Conservation (phyloP, 805 yeast species). For the Lipomyces sp. region DNA sequence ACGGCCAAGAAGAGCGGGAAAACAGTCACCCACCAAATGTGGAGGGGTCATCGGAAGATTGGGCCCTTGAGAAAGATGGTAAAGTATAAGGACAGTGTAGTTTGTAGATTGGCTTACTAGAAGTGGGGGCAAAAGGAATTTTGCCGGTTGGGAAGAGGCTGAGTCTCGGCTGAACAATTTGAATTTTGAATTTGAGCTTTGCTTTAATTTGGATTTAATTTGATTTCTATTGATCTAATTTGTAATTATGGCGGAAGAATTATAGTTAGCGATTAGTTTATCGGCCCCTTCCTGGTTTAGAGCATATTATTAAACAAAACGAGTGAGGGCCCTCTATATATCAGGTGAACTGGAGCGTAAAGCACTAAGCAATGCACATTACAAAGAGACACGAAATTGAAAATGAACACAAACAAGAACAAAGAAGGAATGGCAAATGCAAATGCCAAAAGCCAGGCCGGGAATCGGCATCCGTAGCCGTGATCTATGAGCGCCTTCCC, state of each 20-base stretch:
- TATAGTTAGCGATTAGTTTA: neutral
- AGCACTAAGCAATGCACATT: too few species aligned
- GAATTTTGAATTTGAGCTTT: neutral
- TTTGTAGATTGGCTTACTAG: neutral
- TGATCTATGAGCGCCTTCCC: too few species aligned
- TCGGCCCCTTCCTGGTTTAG: too few species aligned
- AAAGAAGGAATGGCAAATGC: too few species aligned
- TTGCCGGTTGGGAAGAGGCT: neutral
- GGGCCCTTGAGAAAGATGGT: slow-evolving; percentile 17
- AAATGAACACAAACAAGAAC: too few species aligned
- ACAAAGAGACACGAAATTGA: too few species aligned
- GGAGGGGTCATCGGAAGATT: slow-evolving; percentile 20
- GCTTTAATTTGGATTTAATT: neutral
- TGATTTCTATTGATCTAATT: neutral
- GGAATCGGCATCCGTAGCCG: too few species aligned
- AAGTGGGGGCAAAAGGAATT: neutral
- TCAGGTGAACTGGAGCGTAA: too few species aligned
- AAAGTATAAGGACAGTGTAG: neutral
- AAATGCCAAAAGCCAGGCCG: neutral
- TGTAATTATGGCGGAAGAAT: neutral
- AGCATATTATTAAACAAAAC: too few species aligned
- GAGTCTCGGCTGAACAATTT: neutral
- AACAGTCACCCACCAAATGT: slow-evolving; percentile 1
- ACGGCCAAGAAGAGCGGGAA: neutral
- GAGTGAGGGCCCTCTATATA: too few species aligned